Evolutionary conservation across 495 filamentous ascomycete species (phyloP), one percentile per base, ranked within the genome.

Genomic region (Aspergillus cristatus): DNA sequence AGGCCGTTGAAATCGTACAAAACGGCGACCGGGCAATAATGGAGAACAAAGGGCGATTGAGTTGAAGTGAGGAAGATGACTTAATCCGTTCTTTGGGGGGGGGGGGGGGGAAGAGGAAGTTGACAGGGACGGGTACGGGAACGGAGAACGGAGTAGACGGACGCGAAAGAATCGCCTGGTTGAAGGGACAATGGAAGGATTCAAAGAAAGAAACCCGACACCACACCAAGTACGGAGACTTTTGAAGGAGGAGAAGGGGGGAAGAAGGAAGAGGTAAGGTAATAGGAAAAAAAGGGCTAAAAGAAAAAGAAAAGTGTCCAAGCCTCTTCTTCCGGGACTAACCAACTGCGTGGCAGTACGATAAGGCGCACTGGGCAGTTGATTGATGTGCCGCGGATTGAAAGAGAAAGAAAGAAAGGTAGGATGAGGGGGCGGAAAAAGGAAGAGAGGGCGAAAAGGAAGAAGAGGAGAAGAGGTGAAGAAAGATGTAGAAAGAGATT

Each of bases 331-430:
- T 8, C 20, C 20, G 20, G 43, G 41, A 45, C 46, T 48, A 20
- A 46, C 45, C 55, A 53, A 54, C 47, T 51, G 56, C 51, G 42
- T 50, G 45, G 47, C 51, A 50, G 53, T 50, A 54, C 43, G 45
- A 41, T 32, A 29, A 34, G 48, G 41, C 42, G 45, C 47, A 48
- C 41, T 33, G 41, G 32, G 49, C 42, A 38, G 31, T 42, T n/a
- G 45, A 45, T 37, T 35, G 39, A 45, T 33, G 38, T n/a, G 34
- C 32, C 25, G 33, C n/a, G 41, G 31, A 38, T 37, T 35, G 34
- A 32, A 25, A 16, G 36, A 35, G 37, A 35, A 41, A 55, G 34
- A 47, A 41, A 60, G 36, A 45, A 51, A 16, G 43, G 25, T 36
- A 46, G 28, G 24, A 13, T 25, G 34, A 29, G 4, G 48, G 35